phyloP scores from a whole-genome alignment of 2,329 filamentous ascomycete species.

The Sporothrix humicola region DNA sequence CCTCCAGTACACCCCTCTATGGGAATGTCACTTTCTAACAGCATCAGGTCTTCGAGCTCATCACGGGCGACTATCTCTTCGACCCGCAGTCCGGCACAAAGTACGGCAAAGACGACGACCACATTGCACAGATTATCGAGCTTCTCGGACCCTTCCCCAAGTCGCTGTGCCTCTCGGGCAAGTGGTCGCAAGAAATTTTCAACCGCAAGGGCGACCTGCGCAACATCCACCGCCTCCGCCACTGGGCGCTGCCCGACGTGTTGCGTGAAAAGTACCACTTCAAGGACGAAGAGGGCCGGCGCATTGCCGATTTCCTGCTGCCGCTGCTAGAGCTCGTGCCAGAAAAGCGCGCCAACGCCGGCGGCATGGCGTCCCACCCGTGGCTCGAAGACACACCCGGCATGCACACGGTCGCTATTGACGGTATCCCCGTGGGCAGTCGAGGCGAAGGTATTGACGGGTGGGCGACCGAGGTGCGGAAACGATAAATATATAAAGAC shows the following conservation, averaged over 20 bases:
- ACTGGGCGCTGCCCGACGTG: slow-evolving; percentile 94
- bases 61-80: slow-evolving; percentile 97
- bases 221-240: slow-evolving; percentile 93
- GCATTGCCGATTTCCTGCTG: slow-evolving; percentile 78
- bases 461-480: slow-evolving; percentile 88
- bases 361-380: slow-evolving; percentile 85
- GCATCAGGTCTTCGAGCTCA: slow-evolving; percentile 87
- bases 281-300: slow-evolving; percentile 76
- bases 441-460: slow-evolving; percentile 92
- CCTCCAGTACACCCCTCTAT: neutral
- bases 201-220: slow-evolving; percentile 96
- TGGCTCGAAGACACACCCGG: slow-evolving; percentile 87
- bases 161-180: slow-evolving; percentile 86
- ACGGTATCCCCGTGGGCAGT: slow-evolving; percentile 75
- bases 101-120: slow-evolving; percentile 98
- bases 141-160: slow-evolving; percentile 92
- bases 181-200: slow-evolving; percentile 99
- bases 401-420: slow-evolving; percentile 80
- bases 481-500: slow-evolving; percentile 58
- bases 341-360: slow-evolving; percentile 89
- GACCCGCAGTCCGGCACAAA: slow-evolving; percentile 98
- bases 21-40: neutral
- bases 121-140: slow-evolving; percentile 99
- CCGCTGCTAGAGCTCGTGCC: slow-evolving; percentile 92
- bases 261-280: slow-evolving; percentile 97